Conservation (phyloP, 1,284 basidiomycete genomes). For the Papiliotrema fonsecae region DNA sequence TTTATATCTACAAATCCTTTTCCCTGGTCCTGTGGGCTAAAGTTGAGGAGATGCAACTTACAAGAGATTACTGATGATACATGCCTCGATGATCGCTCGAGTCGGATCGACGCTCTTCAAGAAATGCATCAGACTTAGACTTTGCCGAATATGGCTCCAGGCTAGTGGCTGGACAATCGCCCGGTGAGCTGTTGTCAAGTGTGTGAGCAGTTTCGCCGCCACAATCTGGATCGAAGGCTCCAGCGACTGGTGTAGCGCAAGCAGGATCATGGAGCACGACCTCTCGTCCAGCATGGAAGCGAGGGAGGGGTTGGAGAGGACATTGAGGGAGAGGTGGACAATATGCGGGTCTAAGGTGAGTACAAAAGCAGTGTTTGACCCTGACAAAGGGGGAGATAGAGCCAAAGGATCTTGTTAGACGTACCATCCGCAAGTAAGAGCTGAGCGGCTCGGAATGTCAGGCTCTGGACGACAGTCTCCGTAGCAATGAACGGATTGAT, state of each 20-base stretch:
- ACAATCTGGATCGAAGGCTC: slow-evolving; percentile 36
- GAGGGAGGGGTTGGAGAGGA: slow-evolving; percentile 31
- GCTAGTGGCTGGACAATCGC: slow-evolving; percentile 63
- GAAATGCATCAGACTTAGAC: slow-evolving; percentile 65
- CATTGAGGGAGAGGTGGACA: slow-evolving; percentile 29
- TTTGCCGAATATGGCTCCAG: slow-evolving; percentile 54
- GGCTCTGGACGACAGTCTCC: slow-evolving; percentile 12
- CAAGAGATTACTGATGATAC: slow-evolving; percentile 52
- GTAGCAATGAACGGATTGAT: slow-evolving; percentile 28
- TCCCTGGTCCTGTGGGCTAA: slow-evolving; percentile 6
- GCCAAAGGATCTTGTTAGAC: too few relatives aligned
- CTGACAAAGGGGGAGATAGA: background rate
- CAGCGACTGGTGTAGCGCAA: slow-evolving; percentile 35
- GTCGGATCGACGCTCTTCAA: slow-evolving; percentile 65
- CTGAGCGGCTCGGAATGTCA: slow-evolving; percentile 33
- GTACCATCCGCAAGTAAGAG: slow-evolving; percentile 31
- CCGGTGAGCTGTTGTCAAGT: slow-evolving; percentile 57
- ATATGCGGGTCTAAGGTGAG: slow-evolving; percentile 28
- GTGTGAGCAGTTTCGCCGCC: slow-evolving; percentile 35
- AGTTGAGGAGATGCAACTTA: slow-evolving; percentile 11
- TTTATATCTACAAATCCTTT: too few relatives aligned
- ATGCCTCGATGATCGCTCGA: slow-evolving; percentile 48
- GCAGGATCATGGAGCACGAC: slow-evolving; percentile 34
- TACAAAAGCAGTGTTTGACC: background rate
- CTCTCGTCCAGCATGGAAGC: slow-evolving; percentile 31